Evolutionary conservation across 352 stramenopile genomes (phyloP).

Genomic region (Phytophthora vignae): DNA sequence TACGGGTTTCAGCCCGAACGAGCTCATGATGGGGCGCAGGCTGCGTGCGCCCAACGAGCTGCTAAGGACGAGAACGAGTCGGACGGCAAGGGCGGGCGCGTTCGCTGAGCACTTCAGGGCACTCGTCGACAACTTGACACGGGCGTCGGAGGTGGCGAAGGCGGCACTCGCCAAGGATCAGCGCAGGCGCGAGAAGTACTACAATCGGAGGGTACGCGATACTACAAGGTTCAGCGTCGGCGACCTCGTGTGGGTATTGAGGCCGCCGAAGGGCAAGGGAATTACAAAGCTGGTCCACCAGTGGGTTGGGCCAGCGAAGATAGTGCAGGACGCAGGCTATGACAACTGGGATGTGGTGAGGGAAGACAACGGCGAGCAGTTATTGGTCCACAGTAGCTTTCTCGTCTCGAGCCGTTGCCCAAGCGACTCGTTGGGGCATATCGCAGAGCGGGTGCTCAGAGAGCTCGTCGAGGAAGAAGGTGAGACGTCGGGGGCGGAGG

Average conservation of each 20-base stretch:
- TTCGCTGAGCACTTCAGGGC: too few relatives aligned
- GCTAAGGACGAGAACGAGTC: neutral
- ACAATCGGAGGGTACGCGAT: neutral
- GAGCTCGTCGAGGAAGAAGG: too few relatives aligned
- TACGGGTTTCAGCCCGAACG: too few relatives aligned
- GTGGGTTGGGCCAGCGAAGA: neutral
- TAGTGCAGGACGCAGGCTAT: neutral
- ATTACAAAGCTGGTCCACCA: neutral
- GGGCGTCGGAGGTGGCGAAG: too few relatives aligned
- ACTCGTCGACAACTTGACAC: too few relatives aligned
- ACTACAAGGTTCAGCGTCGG: neutral
- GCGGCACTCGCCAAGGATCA: too few relatives aligned
- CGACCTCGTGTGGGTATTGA: slow-evolving; percentile 7
- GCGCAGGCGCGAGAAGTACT: too few relatives aligned
- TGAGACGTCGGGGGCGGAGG: too few relatives aligned
- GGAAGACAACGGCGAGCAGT: neutral
- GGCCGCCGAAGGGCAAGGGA: neutral
- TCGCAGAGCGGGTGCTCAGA: too few relatives aligned
- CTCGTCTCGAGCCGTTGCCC: neutral
- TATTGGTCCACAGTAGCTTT: slow-evolving; percentile 2
- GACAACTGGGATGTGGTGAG: slow-evolving; percentile 3
- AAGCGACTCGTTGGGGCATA: neutral
- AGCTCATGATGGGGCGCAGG: slow-evolving; percentile 6
- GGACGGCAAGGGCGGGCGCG: neutral
- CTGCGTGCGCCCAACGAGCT: slow-evolving; percentile 9